A percentile compares a stretch with the other conserved stretches of the same genome.
Conservation (phyloP, 2,329 filamentous ascomycete species). For the Didymella keratinophila region DNA sequence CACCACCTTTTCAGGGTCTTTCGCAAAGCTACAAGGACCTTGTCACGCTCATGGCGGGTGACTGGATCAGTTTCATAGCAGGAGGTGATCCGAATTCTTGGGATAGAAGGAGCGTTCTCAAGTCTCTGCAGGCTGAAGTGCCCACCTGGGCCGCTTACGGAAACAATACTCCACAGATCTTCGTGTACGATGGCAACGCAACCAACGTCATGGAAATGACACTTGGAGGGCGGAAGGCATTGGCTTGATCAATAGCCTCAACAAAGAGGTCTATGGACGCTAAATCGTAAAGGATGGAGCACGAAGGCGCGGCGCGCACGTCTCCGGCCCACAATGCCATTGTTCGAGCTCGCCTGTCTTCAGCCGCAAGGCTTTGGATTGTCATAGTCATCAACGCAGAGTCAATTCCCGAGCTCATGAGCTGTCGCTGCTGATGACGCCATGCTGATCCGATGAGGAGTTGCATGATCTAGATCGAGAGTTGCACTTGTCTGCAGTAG, state of each 20-base stretch:
- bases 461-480: neutral
- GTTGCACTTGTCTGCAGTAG: neutral
- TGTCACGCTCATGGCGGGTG: neutral
- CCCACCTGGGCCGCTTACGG: neutral
- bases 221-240: neutral
- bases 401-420: neutral
- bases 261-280: neutral
- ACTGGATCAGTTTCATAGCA: neutral
- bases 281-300: neutral
- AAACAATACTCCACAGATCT: neutral
- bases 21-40: neutral
- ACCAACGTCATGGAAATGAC: neutral
- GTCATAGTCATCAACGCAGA: neutral
- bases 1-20: neutral
- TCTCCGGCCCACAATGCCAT: neutral
- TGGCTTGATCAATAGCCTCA: neutral
- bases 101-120: neutral
- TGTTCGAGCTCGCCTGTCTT: neutral
- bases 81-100: neutral
- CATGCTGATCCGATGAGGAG: conserved; percentile 3
- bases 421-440: neutral
- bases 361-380: neutral
- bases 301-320: neutral
- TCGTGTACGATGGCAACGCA: neutral
- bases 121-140: neutral